Conservation (phyloP, 2,329 filamentous ascomycete species). For the Aaosphaeria pasadenensis region DNA sequence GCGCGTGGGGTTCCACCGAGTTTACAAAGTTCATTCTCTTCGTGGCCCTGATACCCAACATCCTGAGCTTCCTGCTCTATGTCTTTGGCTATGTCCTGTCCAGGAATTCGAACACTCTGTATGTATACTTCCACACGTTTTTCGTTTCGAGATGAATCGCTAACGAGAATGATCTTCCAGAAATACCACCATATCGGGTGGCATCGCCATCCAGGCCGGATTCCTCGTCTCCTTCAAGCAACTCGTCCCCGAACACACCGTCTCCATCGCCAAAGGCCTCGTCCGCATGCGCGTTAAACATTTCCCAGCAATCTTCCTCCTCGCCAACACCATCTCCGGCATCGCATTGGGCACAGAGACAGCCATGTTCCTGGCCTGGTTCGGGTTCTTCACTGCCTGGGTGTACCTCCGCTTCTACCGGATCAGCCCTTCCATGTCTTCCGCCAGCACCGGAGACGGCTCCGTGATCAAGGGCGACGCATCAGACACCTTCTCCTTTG, state of each 20-base stretch:
- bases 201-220: slow-evolving; percentile 82
- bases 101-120: slow-evolving; percentile 67
- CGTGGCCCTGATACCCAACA: slow-evolving; percentile 75
- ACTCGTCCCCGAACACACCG: slow-evolving; percentile 93
- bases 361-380: slow-evolving; percentile 73
- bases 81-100: slow-evolving; percentile 71
- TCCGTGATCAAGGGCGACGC: slow-evolving; percentile 76
- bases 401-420: slow-evolving; percentile 97
- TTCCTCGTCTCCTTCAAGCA: slow-evolving; percentile 98
- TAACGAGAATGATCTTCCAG: slow-evolving; percentile 10
- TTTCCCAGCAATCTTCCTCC: slow-evolving; percentile 71
- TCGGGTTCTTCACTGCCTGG: slow-evolving; percentile 86
- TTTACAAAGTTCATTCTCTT: slow-evolving; percentile 87
- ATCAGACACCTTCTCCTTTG: slow-evolving; percentile 93
- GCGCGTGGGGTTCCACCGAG: slow-evolving; percentile 90
- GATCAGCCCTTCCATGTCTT: slow-evolving; percentile 57
- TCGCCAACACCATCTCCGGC: slow-evolving; percentile 67
- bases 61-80: slow-evolving; percentile 70
- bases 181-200: slow-evolving; percentile 76
- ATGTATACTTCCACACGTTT: slow-evolving; percentile 33
- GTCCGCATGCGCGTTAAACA: slow-evolving; percentile 84
- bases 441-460: slow-evolving; percentile 51
- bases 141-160: too few species aligned
- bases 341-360: slow-evolving; percentile 67
- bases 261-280: slow-evolving; percentile 85